Percentiles rank a stretch among this genome's conserved stretches.
These are phyloP conservation scores for Echinosophora koreensis DNA, from an alignment of 306 rosid species.

Conservation along the genomic window DNA sequence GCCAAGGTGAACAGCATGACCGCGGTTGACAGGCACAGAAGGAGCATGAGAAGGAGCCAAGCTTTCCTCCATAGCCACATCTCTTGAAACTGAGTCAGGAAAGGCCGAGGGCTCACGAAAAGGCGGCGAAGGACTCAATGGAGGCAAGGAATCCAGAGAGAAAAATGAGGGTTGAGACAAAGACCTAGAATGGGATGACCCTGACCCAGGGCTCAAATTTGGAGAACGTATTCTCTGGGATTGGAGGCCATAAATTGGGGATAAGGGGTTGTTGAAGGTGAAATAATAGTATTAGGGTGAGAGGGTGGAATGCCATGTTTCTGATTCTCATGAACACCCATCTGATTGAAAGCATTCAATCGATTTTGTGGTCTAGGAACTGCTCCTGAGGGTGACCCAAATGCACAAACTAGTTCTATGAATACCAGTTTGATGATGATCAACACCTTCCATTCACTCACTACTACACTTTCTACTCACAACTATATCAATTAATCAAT, in stretches of 20 bases:
- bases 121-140: conserved; percentile 66
- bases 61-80: conserved; percentile 69
- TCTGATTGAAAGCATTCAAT: conserved; percentile 54
- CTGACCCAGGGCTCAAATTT: conserved; percentile 54
- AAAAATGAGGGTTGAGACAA: conserved; percentile 74
- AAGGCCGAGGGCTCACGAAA: conserved; percentile 50
- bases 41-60: conserved; percentile 47
- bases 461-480: conserved; percentile 20
- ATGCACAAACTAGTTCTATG: conserved; percentile 50
- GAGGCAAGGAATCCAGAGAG: conserved; percentile 71
- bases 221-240: conserved; percentile 49
- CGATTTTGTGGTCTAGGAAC: conserved; percentile 48
- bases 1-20: conserved; percentile 57
- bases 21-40: conserved; percentile 50
- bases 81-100: conserved; percentile 54
- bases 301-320: conserved; percentile 82
- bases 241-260: conserved; percentile 54
- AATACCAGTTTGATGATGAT: background rate
- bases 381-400: conserved; percentile 43
- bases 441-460: conserved; percentile 64
- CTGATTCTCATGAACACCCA: conserved; percentile 63
- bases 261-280: conserved; percentile 47
- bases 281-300: conserved; percentile 53
- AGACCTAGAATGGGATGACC: conserved; percentile 72
- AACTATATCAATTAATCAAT: conserved; percentile 13